Evolutionary conservation across 805 yeast species (phyloP), one percentile per base, ranked within the genome.

Genomic region (Spathaspora girioi): DNA sequence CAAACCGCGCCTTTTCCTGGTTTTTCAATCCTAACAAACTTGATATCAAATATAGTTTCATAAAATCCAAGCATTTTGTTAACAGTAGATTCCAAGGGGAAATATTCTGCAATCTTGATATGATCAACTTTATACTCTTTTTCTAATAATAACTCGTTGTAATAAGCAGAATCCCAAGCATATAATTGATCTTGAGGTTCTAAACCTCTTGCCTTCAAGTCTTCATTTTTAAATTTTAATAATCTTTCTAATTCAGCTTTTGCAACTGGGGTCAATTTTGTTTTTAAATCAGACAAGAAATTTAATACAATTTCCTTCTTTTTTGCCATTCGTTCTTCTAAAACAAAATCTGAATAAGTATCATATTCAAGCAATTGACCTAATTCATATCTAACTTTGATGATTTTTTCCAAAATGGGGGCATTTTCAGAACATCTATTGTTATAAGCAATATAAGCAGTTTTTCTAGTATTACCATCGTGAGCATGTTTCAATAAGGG

Each of bases 321-420:
- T 61, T 89, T 86, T 42, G 96, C 96, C 92, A 89, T 86, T 64
- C 90, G 79, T 49, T 83, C 86, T 55, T 89, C 93, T 56, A 89
- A 74, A 32, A 83, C 79, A 62, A 79, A 88, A 49, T 84, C 86
- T 1, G 94, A 83, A 66, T 79, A 89, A 50, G 80, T 81, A 8
- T 77, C 66, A 67, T 86, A 89, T 18, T 91, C 94, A 60, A 89
- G 71, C 7, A 79, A 52, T 43, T 77, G 62, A 1, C 96, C 90
- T 50, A 85, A 68, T 58, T 84, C 69, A 32, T 78, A 79, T 62
- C 97, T 79, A 49, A 84, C 59, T 56, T 76, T 70, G 48, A 89
- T 78, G 7, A 92, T 83, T 51, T 84, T 76, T 17, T 70, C 65
- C 48, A 89, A 74, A 41, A 89, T 66, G 0, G 73, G 79, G 26